Evolutionary conservation across 306 rosid genomes (phyloP).

Genomic region (Cucumis sativus): DNA sequence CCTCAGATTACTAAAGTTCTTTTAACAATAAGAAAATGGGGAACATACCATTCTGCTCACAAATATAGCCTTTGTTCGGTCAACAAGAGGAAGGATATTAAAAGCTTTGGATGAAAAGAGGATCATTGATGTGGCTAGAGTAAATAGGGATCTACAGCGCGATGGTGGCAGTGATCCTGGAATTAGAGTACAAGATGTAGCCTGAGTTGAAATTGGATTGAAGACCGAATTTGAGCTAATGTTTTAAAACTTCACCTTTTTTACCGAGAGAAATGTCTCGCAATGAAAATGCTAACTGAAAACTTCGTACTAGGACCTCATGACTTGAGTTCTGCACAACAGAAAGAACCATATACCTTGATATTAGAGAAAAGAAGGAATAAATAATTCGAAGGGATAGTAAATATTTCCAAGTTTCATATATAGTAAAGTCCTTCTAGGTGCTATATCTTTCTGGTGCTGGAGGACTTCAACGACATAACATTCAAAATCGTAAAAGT

Average conservation of each 20-base stretch:
- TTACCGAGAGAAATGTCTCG: constrained; percentile 52
- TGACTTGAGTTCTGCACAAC: constrained; percentile 63
- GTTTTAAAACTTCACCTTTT: constrained; percentile 39
- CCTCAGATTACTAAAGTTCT: background rate
- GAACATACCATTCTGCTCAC: constrained; percentile 37
- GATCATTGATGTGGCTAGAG: constrained; percentile 85
- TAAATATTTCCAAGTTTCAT: background rate
- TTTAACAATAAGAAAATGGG: background rate
- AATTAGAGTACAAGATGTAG: constrained; percentile 14
- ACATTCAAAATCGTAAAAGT: background rate
- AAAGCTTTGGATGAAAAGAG: constrained; percentile 61
- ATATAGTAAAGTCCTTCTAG: background rate
- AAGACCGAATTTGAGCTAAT: background rate
- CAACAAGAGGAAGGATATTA: constrained; percentile 43
- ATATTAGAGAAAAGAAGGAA: background rate
- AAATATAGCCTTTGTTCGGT: constrained; percentile 38
- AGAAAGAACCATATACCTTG: background rate
- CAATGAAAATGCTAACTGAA: constrained; percentile 84
- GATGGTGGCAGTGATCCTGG: constrained; percentile 80
- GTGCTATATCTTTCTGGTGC: background rate
- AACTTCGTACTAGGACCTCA: constrained; percentile 67
- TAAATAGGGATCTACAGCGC: constrained; percentile 66
- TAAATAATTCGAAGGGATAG: background rate
- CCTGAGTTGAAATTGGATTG: background rate
- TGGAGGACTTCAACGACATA: background rate